These are phyloP conservation scores for Fusarium duplospermum DNA, from an alignment of 2,329 filamentous ascomycete genomes.

Conservation along the genomic window DNA sequence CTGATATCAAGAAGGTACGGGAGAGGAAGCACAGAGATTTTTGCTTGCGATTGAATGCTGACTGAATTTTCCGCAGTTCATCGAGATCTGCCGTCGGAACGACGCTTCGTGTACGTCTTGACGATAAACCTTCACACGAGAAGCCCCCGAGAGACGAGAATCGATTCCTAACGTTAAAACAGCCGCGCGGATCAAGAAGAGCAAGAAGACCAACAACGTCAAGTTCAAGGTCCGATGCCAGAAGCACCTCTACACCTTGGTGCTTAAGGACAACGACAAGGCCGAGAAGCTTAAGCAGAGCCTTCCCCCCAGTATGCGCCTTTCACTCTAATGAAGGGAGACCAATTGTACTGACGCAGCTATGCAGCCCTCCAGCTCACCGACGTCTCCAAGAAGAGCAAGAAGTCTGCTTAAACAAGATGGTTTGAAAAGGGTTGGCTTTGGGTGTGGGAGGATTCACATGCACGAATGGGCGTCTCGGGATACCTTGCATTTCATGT, in stretches of 20 bases:
- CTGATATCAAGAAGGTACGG: conserved; percentile 90
- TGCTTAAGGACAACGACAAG: conserved; percentile 99
- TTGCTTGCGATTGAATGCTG: conserved; percentile 41
- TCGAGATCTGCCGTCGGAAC: conserved; percentile 99
- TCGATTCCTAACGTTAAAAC: conserved; percentile 45
- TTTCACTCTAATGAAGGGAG: neutral
- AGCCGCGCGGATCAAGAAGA: conserved; percentile 97
- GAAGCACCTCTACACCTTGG: conserved; percentile 95
- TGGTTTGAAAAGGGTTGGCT: conserved; percentile 37
- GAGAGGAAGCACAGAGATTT: neutral
- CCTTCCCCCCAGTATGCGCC: conserved; percentile 89
- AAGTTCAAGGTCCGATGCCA: conserved; percentile 99
- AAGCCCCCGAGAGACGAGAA: neutral
- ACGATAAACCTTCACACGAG: conserved; percentile 5
- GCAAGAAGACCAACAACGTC: conserved; percentile 88
- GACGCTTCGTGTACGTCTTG: conserved; percentile 94
- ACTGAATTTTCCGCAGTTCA: conserved; percentile 76
- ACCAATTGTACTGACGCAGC: conserved; percentile 21
- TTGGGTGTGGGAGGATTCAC: conserved; percentile 49
- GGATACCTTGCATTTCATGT: conserved; percentile 66
- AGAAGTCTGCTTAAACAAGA: conserved; percentile 44
- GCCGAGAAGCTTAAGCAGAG: conserved; percentile 99
- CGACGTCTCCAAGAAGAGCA: conserved; percentile 67
- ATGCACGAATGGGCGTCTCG: conserved; percentile 66
- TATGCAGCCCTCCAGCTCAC: conserved; percentile 63